These are phyloP conservation scores for Malus sieversii DNA, from an alignment of 306 rosid species.

Conservation along the genomic window DNA sequence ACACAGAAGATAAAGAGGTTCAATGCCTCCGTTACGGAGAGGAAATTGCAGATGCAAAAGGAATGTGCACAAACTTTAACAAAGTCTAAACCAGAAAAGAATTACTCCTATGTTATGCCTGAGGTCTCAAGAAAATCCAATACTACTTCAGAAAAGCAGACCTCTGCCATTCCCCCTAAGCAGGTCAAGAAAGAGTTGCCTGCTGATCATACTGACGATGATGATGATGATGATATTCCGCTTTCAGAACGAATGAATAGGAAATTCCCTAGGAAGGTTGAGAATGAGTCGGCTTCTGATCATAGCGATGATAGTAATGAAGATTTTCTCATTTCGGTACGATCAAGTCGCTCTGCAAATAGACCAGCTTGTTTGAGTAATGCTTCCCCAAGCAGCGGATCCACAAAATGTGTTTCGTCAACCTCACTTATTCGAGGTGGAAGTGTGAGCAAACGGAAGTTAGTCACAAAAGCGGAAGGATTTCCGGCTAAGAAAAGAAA, in stretches of 20 bases:
- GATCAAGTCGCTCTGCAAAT: not conserved
- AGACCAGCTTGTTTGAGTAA: not conserved
- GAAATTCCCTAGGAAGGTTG: not conserved
- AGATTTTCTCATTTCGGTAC: not conserved
- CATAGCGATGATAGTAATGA: not conserved
- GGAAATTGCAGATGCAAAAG: not conserved
- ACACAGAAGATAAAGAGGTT: not conserved
- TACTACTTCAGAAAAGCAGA: not conserved
- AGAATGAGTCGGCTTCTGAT: not conserved
- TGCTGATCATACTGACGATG: not conserved
- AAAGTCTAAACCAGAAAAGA: not conserved
- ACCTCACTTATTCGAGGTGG: not conserved
- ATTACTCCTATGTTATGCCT: not conserved
- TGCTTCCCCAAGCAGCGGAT: not conserved
- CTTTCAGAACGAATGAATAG: not conserved
- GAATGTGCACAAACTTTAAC: not conserved
- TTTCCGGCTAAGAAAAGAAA: not conserved
- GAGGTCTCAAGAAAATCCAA: not conserved
- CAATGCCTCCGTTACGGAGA: not conserved
- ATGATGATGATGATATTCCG: not conserved
- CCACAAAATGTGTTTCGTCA: not conserved
- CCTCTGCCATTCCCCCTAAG: not conserved
- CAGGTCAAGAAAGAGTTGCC: not conserved
- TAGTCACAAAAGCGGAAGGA: not conserved
- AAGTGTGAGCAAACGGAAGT: not conserved